A percentile compares a stretch with the other conserved stretches of the same genome.
Evolutionary conservation across 2,329 filamentous ascomycete genomes (phyloP).

Genomic region (Sporothrix dimorphospora): DNA sequence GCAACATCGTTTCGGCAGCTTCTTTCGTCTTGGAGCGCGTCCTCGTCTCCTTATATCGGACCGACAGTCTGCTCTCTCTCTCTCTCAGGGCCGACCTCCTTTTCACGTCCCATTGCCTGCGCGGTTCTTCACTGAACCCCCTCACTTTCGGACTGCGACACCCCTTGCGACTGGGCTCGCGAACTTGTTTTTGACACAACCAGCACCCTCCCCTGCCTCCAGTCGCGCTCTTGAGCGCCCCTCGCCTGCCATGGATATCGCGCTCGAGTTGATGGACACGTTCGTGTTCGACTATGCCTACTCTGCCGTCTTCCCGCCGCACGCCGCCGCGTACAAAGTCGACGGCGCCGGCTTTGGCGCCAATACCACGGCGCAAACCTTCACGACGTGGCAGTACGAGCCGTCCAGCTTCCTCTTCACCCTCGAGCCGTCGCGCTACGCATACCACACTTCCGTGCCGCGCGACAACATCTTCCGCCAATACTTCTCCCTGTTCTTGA

Average conservation of each 20-base stretch:
- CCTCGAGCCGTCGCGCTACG: slow-evolving; percentile 71
- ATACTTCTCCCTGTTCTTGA: slow-evolving; percentile 73
- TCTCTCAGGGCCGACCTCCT: not conserved
- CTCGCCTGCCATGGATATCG: slow-evolving; percentile 73
- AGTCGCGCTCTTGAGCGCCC: slow-evolving; percentile 9
- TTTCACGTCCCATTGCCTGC: not conserved
- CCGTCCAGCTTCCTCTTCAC: slow-evolving; percentile 72
- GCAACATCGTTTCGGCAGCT: not conserved
- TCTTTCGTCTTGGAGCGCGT: not conserved
- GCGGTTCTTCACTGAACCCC: not conserved
- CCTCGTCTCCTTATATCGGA: slow-evolving; percentile 1
- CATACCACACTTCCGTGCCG: slow-evolving; percentile 76
- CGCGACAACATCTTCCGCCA: slow-evolving; percentile 81
- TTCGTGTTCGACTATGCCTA: slow-evolving; percentile 81
- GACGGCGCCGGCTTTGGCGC: slow-evolving; percentile 48
- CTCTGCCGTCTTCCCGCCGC: slow-evolving; percentile 67
- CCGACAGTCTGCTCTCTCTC: not conserved
- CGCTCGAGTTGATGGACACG: slow-evolving; percentile 83
- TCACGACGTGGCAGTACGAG: slow-evolving; percentile 69
- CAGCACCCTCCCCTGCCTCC: not conserved
- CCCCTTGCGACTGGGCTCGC: not conserved
- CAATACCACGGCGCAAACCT: slow-evolving; percentile 60
- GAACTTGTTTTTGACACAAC: not conserved
- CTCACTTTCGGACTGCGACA: not conserved
- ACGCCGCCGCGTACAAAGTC: slow-evolving; percentile 56